phyloP scores from a whole-genome alignment of 2,329 filamentous ascomycete species.

The Plectosphaerella cucumerina region DNA sequence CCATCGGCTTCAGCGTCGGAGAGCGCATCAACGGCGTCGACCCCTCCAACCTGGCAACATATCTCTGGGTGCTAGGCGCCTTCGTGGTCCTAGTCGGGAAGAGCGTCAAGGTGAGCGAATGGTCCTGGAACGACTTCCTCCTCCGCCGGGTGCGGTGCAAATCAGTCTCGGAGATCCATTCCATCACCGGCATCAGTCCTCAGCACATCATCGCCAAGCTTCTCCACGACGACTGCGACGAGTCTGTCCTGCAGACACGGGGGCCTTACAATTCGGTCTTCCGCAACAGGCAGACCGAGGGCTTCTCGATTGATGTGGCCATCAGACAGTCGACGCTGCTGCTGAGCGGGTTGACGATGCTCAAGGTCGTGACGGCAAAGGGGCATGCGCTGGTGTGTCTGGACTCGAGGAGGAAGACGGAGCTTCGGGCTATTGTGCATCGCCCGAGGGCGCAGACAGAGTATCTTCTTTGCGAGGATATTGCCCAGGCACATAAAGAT shows the following conservation, averaged over 20 bases:
- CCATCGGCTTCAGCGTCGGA: slow-evolving; percentile 18
- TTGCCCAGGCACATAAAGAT: too few relatives aligned
- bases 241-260: slow-evolving; percentile 12
- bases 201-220: slow-evolving; percentile 11
- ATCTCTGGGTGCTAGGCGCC: slow-evolving; percentile 19
- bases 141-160: slow-evolving; percentile 17
- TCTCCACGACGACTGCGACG: slow-evolving; percentile 14
- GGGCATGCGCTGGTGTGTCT: slow-evolving; percentile 1
- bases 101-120: slow-evolving; percentile 16
- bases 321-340: slow-evolving; percentile 11
- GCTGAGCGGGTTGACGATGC: not conserved
- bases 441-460: too few relatives aligned
- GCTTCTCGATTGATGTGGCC: slow-evolving; percentile 19
- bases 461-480: too few relatives aligned
- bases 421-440: too few relatives aligned
- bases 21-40: slow-evolving; percentile 22
- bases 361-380: not conserved
- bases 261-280: slow-evolving; percentile 20
- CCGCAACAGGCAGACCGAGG: slow-evolving; percentile 6
- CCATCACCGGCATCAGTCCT: slow-evolving; percentile 15
- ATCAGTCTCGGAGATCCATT: slow-evolving; percentile 17
- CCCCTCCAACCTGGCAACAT: slow-evolving; percentile 23
- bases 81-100: slow-evolving; percentile 22
- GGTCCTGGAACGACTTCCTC: slow-evolving; percentile 25
- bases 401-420: not conserved